Base-by-base conservation (phyloP, 257 asterid species). In the Galeopsis tetrahit region DNA sequence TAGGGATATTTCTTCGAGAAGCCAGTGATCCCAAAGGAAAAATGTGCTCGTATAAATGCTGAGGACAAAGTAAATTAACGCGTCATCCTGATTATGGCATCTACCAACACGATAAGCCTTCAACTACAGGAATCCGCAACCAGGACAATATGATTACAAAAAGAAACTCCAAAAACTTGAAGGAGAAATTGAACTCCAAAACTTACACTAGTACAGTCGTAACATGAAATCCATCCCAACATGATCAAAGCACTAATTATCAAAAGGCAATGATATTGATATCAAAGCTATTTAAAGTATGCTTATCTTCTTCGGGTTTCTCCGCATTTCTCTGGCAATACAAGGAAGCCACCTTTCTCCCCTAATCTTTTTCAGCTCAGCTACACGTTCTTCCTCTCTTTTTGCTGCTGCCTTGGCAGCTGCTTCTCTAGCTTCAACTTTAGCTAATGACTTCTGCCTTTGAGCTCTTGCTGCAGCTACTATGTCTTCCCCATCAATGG, bases 261-360 rank as follows among this genome's bases (percentile, higher is more conserved):
- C 9, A 4, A 55, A 58, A 8, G 42, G 10, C 11, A 6, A 36
- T 0, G 28, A 17, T 28, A 21, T 7, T 7, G 10, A n/a, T 14
- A 35, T 6, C 40, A 11, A 5, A 15, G 8, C 68, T 40, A 3
- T 9, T 5, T 63, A 33, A 42, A 10, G 69, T 6, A 15, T 31
- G 66, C 38, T 14, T 9, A 64, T 64, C 77, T 57, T 64, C 77
- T 57, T 15, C 32, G 67, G 49, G 61, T 17, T 42, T 6, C 62
- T 63, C 80, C 72, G 77, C 86, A 75, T 86, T 33, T 82, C 82
- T 80, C 78, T 84, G 66, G 89, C 87, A 69, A 93, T 69, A 76
- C 82, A 85, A 74, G 92, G 95, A 74, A 90, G 92, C 98, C 97
- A 90, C 76, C 92, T 85, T 77, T 89, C 96, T 44, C 98, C 97